Conservation (phyloP, 192 early-diverging fungal genomes). For the Backusella westeae region DNA sequence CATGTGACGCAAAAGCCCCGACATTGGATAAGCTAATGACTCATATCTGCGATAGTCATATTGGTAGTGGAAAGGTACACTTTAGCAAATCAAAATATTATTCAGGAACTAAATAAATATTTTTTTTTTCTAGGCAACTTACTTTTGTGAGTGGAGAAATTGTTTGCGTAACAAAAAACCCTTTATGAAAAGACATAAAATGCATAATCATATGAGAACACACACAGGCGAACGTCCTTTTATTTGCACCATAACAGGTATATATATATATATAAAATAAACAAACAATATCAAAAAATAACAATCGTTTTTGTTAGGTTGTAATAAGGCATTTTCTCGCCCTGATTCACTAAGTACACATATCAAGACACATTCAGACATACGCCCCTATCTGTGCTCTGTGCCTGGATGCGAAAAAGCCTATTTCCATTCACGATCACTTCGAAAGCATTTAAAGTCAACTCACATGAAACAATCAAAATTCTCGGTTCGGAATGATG, state of each 20-base stretch:
- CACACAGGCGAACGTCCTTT: conserved; percentile 76
- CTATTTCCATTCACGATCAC: conserved; percentile 56
- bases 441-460: conserved; percentile 55
- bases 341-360: conserved; percentile 70
- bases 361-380: conserved; percentile 53
- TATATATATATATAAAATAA: background rate
- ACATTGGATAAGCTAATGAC: conserved; percentile 33
- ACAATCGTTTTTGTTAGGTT: conserved; percentile 32
- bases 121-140: conserved; percentile 31
- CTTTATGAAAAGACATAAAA: conserved; percentile 66
- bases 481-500: conserved; percentile 1
- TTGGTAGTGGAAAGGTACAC: conserved; percentile 54
- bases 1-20: conserved; percentile 4
- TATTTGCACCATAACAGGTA: conserved; percentile 50
- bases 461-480: conserved; percentile 7
- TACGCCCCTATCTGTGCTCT: conserved; percentile 49
- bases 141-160: conserved; percentile 46
- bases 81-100: background rate
- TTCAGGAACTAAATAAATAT: background rate
- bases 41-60: conserved; percentile 50
- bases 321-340: conserved; percentile 67
- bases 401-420: conserved; percentile 52
- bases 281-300: background rate
- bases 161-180: conserved; percentile 52
- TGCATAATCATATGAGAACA: conserved; percentile 67